Base-by-base conservation (phyloP, 805 yeast genomes). In the Schwanniomyces yamadae region DNA sequence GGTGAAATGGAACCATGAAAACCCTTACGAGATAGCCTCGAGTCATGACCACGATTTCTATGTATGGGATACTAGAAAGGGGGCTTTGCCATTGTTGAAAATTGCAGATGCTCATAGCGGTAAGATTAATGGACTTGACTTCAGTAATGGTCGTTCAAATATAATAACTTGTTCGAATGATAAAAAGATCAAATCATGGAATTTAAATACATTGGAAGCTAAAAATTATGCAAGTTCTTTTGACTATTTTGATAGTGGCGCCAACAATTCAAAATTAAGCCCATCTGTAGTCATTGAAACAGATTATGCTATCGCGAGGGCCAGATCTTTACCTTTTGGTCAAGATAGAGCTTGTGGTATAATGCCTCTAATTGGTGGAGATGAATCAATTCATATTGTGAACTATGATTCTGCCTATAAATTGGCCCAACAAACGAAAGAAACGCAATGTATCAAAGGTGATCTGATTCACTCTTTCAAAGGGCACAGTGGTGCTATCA, bases 331-430 rank as follows among this genome's bases (percentile, higher is more conserved):
- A 23, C 99, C 98, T 0, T 88, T 88, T 65, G 98, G 98, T 1
- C 71, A 74, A 22, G 73, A 68, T 28, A 52, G 53, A 28, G 83
- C 95, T 1, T 85, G 91, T 54, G 87, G 93, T 5, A 77, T 93
- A 2, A 84, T 89, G 85, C 99, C 99, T 0, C 69, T 85, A 39
- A 65, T 95, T 33, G 96, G 96, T 0, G 97, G 97, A 3, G 71
- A 75, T 13, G 80, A 84, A 54, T 64, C 80, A 1, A 64, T 82
- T 4, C 77, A 72, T 46, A 61, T 82, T 5, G 72, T 78, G n/a
- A 69, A 77, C 41, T 66, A 69, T 43, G 72, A 71, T 31, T 38
- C 44, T 4, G 67, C 64, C 6, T 66, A 57, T 28, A 49, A 46
- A 8, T 41, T 42, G 12, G 62, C 70, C 1, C 35, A 46, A 23